Base-by-base conservation (phyloP, 306 rosid species). In the Albizia julibrissin region DNA sequence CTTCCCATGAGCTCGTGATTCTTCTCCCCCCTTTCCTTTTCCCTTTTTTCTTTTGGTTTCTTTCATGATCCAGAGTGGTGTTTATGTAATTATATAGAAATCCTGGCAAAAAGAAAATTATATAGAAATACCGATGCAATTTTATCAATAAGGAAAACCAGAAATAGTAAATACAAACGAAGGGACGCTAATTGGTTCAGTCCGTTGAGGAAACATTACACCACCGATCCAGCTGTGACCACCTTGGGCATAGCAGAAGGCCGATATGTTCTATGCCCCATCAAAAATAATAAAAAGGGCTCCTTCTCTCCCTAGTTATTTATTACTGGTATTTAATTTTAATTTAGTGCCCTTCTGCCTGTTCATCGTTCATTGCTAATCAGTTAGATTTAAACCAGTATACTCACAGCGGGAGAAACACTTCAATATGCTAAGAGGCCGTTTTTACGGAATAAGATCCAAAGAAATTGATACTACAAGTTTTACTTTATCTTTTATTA, bases 211-310 rank as follows among this genome's bases (percentile, higher is more conserved):
- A 22, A 40, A 52, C 43, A 40, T 39, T 61, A 10, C 54, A 2
- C 67, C 69, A 14, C 27, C 29, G 50, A 73, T 31, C 72, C 66
- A 78, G 34, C 84, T 24, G 74, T 80, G 42, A 73, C 50, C 67
- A 10, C 52, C 79, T 75, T 39, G 84, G 72, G 80, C 24, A 19
- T 33, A 71, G 69, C 34, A 77, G 76, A 80, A 67, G 65, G 52
- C 11, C 26, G 6, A 11, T n/a, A 11, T 69, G 22, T 69, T 69
- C 42, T 10, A 40, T 69, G 10, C 31, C 10, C 0, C 0, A 2
- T 54, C 7, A 19, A 3, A 15, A 52, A 42, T 42, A 42, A 52
- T 44, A 10, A 0, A 33, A 37, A 34, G 9, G 10, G 15, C 3
- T 3, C 16, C 16, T 34, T 16, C 47, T 18, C 24, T 10, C 50